Evolutionary conservation across 106 monocot species (phyloP).

Genomic region (Amphibolis antarctica): DNA sequence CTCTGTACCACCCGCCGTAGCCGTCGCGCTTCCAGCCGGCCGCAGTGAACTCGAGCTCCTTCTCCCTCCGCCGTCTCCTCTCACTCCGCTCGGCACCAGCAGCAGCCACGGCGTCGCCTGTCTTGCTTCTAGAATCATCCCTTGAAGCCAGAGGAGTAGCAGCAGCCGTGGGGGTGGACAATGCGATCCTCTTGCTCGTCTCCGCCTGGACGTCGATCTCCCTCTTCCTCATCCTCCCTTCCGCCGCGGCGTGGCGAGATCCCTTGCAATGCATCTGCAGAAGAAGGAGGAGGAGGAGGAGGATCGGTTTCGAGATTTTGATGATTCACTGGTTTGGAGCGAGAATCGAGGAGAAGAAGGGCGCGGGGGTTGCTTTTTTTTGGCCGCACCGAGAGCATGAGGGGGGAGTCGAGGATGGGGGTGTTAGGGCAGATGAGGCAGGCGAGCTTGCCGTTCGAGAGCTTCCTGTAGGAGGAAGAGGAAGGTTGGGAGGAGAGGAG

Average conservation of each 20-base stretch:
- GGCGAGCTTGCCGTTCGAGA: constrained; percentile 53
- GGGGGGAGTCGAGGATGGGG: constrained; percentile 57
- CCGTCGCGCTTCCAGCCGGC: constrained; percentile 79
- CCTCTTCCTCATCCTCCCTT: constrained; percentile 35
- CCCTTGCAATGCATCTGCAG: constrained; percentile 60
- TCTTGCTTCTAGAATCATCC: too few species aligned
- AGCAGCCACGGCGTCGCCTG: background rate
- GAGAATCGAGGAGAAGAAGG: background rate
- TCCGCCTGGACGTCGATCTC: constrained; percentile 37
- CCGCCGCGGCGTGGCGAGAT: constrained; percentile 51
- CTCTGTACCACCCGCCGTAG: constrained; percentile 67
- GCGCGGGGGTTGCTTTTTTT: too few species aligned
- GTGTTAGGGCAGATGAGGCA: constrained; percentile 59
- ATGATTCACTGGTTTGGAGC: too few species aligned
- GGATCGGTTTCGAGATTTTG: background rate
- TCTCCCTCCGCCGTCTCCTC: constrained; percentile 21
- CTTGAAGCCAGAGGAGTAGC: too few species aligned
- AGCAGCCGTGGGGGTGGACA: constrained; percentile 2
- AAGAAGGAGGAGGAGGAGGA: background rate
- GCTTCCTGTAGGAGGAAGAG: constrained; percentile 33
- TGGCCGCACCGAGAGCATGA: constrained; percentile 40
- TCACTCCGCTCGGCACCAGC: background rate
- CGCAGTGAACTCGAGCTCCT: constrained; percentile 56
- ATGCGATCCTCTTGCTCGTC: constrained; percentile 47
- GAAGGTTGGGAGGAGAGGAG: constrained; percentile 12